Conservation (phyloP, 306 rosid species). For the Ochetophila trinervis region DNA sequence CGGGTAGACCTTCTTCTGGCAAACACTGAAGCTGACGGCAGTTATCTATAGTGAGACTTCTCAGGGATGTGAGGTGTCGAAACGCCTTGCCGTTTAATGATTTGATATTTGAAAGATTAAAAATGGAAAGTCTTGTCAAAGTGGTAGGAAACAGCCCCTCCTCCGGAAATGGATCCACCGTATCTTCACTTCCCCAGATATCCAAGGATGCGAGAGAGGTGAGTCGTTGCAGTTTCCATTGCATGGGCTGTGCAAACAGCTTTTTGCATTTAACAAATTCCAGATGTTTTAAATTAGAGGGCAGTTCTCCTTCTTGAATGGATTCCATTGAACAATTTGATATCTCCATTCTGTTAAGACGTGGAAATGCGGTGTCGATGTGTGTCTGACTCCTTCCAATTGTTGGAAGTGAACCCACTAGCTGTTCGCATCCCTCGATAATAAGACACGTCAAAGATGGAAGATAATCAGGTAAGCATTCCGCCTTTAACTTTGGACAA, state of each 20-base stretch:
- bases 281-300: background rate
- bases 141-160: slow-evolving; percentile 16
- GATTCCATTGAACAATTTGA: background rate
- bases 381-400: too few species aligned
- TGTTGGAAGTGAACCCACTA: too few species aligned
- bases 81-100: slow-evolving; percentile 25
- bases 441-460: too few species aligned
- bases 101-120: background rate
- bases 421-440: too few species aligned
- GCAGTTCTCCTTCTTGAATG: slow-evolving; percentile 14
- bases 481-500: background rate
- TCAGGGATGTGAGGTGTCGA: slow-evolving; percentile 17
- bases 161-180: slow-evolving; percentile 22
- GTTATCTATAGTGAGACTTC: rapidly evolving
- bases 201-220: background rate
- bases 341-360: background rate
- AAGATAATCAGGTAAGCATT: too few species aligned
- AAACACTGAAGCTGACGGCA: slow-evolving; percentile 24
- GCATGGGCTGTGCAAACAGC: slow-evolving; percentile 2
- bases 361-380: background rate
- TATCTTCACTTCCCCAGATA: background rate
- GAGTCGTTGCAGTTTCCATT: slow-evolving; percentile 23
- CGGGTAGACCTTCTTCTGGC: slow-evolving; percentile 23
- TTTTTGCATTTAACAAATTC: background rate
- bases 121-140: rapidly evolving